Conservation (phyloP, 352 stramenopile genomes). For the Phytophthora sansomeana region DNA sequence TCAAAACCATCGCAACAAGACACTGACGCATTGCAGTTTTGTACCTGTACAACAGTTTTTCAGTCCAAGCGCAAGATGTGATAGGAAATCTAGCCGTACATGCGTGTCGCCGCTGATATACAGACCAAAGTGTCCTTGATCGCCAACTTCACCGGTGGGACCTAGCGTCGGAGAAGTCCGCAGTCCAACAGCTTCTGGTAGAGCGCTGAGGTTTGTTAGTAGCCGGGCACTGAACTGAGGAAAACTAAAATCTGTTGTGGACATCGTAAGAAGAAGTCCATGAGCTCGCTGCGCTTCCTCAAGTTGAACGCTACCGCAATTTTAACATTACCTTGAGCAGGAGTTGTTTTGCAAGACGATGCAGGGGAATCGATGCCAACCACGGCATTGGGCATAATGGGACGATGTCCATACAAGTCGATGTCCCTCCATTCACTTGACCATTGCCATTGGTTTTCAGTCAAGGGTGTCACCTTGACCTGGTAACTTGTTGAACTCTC, state of each 20-base stretch:
- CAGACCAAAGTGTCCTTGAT: conserved; percentile 92
- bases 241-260: conserved; percentile 80
- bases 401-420: conserved; percentile 89
- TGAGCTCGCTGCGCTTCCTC: not conserved
- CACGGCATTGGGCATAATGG: conserved; percentile 56
- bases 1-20: conserved; percentile 88
- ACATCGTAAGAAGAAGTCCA: not conserved
- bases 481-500: conserved; percentile 67
- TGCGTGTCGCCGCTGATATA: conserved; percentile 90
- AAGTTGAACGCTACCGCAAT: not conserved
- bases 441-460: conserved; percentile 63
- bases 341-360: conserved; percentile 61
- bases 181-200: conserved; percentile 32
- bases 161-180: conserved; percentile 69
- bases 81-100: conserved; percentile 24
- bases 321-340: conserved; percentile 43
- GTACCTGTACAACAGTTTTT: conserved; percentile 52
- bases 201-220: conserved; percentile 79
- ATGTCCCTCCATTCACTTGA: conserved; percentile 60
- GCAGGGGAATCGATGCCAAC: conserved; percentile 52
- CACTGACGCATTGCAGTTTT: conserved; percentile 91
- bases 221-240: conserved; percentile 70
- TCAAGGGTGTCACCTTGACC: conserved; percentile 80
- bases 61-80: not conserved
- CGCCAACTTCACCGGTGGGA: conserved; percentile 82